Evolutionary conservation across 2,329 filamentous ascomycete genomes (phyloP), one percentile per base, ranked within the genome.

Genomic region (Hymenoscyphus fraxineus): DNA sequence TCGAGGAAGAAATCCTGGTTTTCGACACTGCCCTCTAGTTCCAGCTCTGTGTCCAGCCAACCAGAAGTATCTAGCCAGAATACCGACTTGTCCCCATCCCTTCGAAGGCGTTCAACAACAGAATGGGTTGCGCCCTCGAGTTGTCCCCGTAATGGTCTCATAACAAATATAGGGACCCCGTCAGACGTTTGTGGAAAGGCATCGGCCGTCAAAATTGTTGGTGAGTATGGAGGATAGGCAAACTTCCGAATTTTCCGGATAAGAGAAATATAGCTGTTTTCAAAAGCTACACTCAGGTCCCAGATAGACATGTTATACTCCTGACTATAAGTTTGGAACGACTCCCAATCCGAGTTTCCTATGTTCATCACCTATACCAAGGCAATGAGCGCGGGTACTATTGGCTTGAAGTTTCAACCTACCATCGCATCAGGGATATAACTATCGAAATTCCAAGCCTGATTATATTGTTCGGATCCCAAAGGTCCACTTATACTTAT

Each of bases 31-130:
- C 65, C 66, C 19, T 71, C 66, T 35, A 69, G 67, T 40, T 70
- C 64, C 15, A 69, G 54, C 41, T 72, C 68, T 13, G 70, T 70
- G 38, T 77, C 70, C 9, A 78, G 68, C 76, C 77, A 78, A 13
- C 76, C 76, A 5, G 76, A 76, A 6, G 77, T 79, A 64, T 78
- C 77, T 35, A 79, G 72, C 76, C 77, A 77, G 62, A 75, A 77
- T 1, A 77, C 70, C 2, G 71, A 68, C 31, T 69, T 73, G 62
- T 78, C 77, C 4, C 77, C 77, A 7, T 77, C 72, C 16, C 66
- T 70, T 44, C 73, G 72, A 51, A 78, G 65, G 27, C 71, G 70
- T 54, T 74, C 68, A 15, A 76, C 76, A 3, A 76, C 73, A 16
- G 72, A 71, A 58, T 72, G 72, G 9, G 77, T 76, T 44, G 72